Evolutionary conservation across 2,329 filamentous ascomycete genomes (phyloP).

Genomic region (Alternaria viburni): DNA sequence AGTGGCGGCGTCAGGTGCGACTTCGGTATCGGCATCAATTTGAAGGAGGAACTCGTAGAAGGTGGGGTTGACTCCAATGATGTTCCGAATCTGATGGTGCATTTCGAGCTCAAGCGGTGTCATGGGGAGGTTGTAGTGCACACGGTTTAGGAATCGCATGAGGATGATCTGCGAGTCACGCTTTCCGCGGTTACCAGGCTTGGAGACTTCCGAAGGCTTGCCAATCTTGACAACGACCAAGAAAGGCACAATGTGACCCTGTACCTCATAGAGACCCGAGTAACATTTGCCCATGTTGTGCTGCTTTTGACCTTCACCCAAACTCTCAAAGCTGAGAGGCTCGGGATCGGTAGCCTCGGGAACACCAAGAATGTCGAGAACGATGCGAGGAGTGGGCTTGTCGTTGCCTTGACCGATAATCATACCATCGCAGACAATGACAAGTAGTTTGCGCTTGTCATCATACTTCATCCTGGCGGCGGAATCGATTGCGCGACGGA

Average conservation of each 20-base stretch:
- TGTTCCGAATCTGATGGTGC: conserved; percentile 98
- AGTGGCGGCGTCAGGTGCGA: conserved; percentile 85
- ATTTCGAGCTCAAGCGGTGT: conserved; percentile 96
- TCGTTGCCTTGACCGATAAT: conserved; percentile 99
- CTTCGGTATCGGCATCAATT: conserved; percentile 96
- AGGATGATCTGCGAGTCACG: conserved; percentile 98
- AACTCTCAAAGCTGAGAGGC: conserved; percentile 92
- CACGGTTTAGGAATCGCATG: conserved; percentile 98
- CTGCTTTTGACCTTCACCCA: conserved; percentile 94
- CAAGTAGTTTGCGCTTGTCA: conserved; percentile 94
- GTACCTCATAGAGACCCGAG: conserved; percentile 95
- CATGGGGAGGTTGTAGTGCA: conserved; percentile 97
- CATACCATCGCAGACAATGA: conserved; percentile 97
- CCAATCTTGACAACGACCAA: conserved; percentile 96
- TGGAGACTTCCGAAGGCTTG: conserved; percentile 74
- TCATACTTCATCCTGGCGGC: conserved; percentile 95
- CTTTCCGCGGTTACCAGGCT: conserved; percentile 94
- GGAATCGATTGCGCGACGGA: conserved; percentile 96
- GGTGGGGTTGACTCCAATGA: conserved; percentile 97
- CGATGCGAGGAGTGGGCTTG: conserved; percentile 90
- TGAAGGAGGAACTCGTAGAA: conserved; percentile 98
- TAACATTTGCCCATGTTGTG: conserved; percentile 99
- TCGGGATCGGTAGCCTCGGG: conserved; percentile 93
- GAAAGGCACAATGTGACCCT: conserved; percentile 98
- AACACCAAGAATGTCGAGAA: conserved; percentile 95